Evolutionary conservation across 2,329 filamentous ascomycete genomes (phyloP).

Genomic region (Teratosphaeria gauchensis): DNA sequence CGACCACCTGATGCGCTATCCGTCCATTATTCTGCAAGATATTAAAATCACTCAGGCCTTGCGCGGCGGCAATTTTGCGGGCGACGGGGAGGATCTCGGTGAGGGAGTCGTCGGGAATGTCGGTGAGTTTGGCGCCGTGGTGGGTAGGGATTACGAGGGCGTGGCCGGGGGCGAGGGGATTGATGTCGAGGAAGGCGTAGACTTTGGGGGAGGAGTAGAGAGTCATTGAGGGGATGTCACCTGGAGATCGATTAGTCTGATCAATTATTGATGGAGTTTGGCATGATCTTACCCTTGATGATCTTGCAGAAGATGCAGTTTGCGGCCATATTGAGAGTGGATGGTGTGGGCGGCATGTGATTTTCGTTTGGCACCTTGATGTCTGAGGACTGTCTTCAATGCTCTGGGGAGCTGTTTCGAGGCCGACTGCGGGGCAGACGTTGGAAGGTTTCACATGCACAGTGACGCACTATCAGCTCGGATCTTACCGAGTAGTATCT

Average conservation of each 20-base stretch:
- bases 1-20: conserved; percentile 83
- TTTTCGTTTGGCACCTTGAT: background rate
- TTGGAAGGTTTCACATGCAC: background rate
- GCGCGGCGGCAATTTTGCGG: conserved; percentile 75
- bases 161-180: conserved; percentile 74
- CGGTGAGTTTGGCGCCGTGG: conserved; percentile 82
- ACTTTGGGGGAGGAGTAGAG: conserved; percentile 91
- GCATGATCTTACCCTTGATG: conserved; percentile 60
- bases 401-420: background rate
- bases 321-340: conserved; percentile 30
- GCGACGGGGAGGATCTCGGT: conserved; percentile 74
- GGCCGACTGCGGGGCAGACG: background rate
- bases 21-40: conserved; percentile 92
- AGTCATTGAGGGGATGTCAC: conserved; percentile 94
- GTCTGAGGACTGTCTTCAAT: background rate
- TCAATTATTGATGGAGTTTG: background rate
- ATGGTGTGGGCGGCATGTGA: background rate
- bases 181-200: conserved; percentile 92
- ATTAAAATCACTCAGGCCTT: conserved; percentile 75
- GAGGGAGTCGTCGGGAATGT: conserved; percentile 85
- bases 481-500: background rate
- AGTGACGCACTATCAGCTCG: background rate
- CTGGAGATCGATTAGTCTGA: conserved; percentile 38
- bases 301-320: conserved; percentile 97
- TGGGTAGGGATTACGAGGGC: conserved; percentile 92